Evolutionary conservation across 2,329 filamentous ascomycete species (phyloP).

Genomic region (Ophiognomonia clavigignenti-juglandacearum): DNA sequence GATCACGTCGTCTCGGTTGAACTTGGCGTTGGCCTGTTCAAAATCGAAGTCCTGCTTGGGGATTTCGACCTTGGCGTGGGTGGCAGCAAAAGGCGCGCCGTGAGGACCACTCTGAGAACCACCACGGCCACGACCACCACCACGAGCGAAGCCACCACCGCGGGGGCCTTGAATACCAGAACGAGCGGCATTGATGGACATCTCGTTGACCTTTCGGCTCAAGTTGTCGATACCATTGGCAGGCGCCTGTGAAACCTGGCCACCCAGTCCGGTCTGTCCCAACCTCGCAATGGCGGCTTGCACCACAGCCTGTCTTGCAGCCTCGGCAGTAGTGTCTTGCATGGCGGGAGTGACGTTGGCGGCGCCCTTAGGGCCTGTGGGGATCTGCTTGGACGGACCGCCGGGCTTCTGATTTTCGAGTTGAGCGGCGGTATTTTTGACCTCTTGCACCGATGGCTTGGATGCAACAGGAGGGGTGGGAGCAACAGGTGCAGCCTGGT

Average conservation of each 20-base stretch:
- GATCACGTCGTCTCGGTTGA: slow-evolving; percentile 79
- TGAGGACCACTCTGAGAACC: slow-evolving; percentile 30
- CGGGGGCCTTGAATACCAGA: slow-evolving; percentile 43
- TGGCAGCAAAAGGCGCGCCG: no score
- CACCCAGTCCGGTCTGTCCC: slow-evolving; percentile 29
- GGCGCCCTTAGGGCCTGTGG: slow-evolving; percentile 42
- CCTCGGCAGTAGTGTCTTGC: slow-evolving; percentile 65
- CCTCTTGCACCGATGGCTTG: slow-evolving; percentile 56
- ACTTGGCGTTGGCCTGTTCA: slow-evolving; percentile 77
- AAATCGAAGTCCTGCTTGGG: slow-evolving; percentile 93
- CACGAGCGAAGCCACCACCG: slow-evolving; percentile 21
- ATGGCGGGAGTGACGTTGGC: slow-evolving; percentile 58
- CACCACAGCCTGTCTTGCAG: slow-evolving; percentile 72
- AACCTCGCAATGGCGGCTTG: slow-evolving; percentile 70
- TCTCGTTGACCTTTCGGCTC: slow-evolving; percentile 70
- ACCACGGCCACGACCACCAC: slow-evolving; percentile 29
- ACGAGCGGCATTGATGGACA: slow-evolving; percentile 60
- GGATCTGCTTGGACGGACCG: slow-evolving; percentile 30
- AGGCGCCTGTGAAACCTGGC: slow-evolving; percentile 28
- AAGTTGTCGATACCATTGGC: slow-evolving; percentile 62
- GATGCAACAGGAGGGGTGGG: slow-evolving; percentile 64
- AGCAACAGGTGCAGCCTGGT: slow-evolving; percentile 35
- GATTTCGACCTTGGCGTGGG: slow-evolving; percentile 69
- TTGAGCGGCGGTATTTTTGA: slow-evolving; percentile 50
- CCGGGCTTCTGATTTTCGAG: slow-evolving; percentile 33